These are phyloP conservation scores for Colletotrichum agaves DNA, from an alignment of 2,329 filamentous ascomycete genomes.

Conservation along the genomic window DNA sequence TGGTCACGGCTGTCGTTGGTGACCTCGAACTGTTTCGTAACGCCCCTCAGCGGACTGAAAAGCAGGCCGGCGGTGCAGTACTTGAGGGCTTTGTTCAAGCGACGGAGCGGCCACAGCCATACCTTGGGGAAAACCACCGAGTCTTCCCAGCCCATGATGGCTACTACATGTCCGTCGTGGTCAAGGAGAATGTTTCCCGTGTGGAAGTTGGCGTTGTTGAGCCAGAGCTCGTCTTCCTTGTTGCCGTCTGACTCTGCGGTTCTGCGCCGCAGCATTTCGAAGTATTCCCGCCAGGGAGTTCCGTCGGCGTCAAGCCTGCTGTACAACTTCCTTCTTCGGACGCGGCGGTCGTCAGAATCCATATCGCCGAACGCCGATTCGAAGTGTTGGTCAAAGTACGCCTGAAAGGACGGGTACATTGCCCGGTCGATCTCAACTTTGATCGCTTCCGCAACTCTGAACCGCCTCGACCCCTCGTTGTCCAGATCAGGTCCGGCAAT, in stretches of 20 bases:
- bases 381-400: neutral
- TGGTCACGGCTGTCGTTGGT: too few relatives aligned
- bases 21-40: too few relatives aligned
- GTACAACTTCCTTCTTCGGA: neutral
- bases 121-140: slow-evolving; percentile 21
- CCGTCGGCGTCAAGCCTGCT: neutral
- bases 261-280: neutral
- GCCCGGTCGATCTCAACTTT: neutral
- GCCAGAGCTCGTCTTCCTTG: slow-evolving; percentile 5
- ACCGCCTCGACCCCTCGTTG: neutral
- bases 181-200: slow-evolving; percentile 25
- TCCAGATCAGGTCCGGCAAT: neutral
- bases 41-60: too few relatives aligned
- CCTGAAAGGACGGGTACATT: neutral
- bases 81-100: too few relatives aligned
- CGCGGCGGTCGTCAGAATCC: too few relatives aligned
- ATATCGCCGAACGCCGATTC: neutral
- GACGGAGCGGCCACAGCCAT: neutral
- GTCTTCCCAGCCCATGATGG: slow-evolving; percentile 36
- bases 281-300: slow-evolving; percentile 4
- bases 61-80: too few relatives aligned
- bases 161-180: neutral
- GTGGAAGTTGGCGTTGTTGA: slow-evolving; percentile 31
- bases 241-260: too few relatives aligned
- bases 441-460: neutral